Evolutionary conservation across 2,329 filamentous ascomycete species (phyloP), one percentile per base, ranked within the genome.

Genomic region (Fusarium begoniae): DNA sequence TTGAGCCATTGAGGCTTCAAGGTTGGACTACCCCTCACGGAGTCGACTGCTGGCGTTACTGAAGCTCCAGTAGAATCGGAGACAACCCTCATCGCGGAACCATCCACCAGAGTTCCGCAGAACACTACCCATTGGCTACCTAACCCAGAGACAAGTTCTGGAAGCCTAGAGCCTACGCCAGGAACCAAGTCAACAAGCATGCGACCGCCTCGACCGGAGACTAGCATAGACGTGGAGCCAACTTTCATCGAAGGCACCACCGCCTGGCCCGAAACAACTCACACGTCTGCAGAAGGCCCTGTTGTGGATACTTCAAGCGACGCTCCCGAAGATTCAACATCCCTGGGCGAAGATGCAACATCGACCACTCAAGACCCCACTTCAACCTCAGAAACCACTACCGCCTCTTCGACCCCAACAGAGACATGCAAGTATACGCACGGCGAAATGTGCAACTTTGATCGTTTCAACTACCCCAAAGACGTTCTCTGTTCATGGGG

Each of bases 401-500:
- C 45, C 1, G 35, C 47, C 4, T 55, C 57, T 32, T 38, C 51
- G 14, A 54, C 43, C 1, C 37, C 43, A 17, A 47, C 38, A 0
- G 37, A 54, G 28, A 37, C 41, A 8, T 69, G 63, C 38, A 32
- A 41, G 5, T 69, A 67, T 20, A 51, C 43, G 2, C 48, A 69
- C 6, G 66, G 63, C 4, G 66, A 69, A 7, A 26, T 37, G 17
- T 69, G 62, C 3, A 44, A 61, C n/a, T 68, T 60, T 2, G 43
- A 50, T 1, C 48, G 53, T 1, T 64, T 45, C 32, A 58, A 45
- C 14, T 35, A 60, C 11, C 48, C 41, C 14, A 26, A 32, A 2
- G 53, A 66, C 7, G 62, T 47, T 28, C 62, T 69, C 9, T 69
- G 66, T 2, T 20, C 35, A 1, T 69, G 64, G 20, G 66, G n/a